These are phyloP conservation scores for Yarrowia alimentaria DNA, from an alignment of 805 yeast genomes.

Conservation along the genomic window DNA sequence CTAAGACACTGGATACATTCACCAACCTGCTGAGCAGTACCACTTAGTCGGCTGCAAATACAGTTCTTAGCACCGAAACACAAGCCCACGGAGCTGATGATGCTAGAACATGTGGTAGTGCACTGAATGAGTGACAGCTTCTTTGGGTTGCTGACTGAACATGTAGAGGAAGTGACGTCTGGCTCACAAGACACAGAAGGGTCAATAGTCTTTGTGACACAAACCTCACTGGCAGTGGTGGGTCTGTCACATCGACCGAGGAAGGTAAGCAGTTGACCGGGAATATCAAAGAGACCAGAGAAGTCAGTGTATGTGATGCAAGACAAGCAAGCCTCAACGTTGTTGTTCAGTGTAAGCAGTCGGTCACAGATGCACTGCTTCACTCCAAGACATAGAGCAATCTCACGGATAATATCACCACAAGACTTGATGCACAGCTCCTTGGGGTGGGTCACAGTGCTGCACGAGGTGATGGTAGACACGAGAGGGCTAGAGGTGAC, in stretches of 20 bases:
- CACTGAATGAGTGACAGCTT: background rate
- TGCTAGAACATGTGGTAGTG: background rate
- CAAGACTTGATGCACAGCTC: conserved; percentile 1
- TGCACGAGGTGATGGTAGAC: conserved; percentile 3
- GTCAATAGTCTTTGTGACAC: conserved; percentile 8
- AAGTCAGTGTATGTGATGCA: conserved; percentile 6
- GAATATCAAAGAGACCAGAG: background rate
- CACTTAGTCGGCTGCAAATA: conserved; percentile 4
- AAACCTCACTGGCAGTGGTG: conserved; percentile 4
- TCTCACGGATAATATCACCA: conserved; percentile 6
- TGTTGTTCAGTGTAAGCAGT: background rate
- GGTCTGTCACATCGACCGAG: conserved; percentile 2
- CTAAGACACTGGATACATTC: conserved; percentile 13
- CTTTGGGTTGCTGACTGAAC: background rate
- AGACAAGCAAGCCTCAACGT: conserved; percentile 1
- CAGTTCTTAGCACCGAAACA: conserved; percentile 1
- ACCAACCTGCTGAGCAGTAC: conserved; percentile 2
- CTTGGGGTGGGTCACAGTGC: background rate
- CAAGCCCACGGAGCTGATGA: background rate
- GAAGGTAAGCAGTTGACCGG: conserved; percentile 1
- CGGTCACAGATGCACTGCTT: conserved; percentile 16
- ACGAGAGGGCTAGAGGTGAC: background rate
- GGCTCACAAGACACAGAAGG: conserved; percentile 12
- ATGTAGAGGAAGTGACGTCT: conserved; percentile 2
- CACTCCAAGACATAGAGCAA: conserved; percentile 4